Evolutionary conservation across 768 basidiomycete genomes (phyloP).

Genomic region (Panaeolus papilionaceus): DNA sequence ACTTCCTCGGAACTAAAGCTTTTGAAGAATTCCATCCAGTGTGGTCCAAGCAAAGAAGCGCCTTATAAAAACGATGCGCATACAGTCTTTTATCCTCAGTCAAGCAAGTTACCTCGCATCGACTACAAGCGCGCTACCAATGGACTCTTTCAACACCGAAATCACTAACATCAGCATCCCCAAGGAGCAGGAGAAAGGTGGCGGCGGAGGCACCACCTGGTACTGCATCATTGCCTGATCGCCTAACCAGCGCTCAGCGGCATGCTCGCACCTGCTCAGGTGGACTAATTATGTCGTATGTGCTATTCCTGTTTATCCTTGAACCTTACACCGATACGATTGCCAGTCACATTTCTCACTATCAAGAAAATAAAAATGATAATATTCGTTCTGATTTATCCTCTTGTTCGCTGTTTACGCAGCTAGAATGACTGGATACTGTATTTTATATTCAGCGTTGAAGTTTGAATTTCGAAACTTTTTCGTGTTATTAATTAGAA

Average conservation of each 20-base stretch:
- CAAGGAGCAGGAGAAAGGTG: neutral
- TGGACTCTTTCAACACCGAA: neutral
- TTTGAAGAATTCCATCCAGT: neutral
- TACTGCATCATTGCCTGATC: neutral
- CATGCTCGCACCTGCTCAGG: too few relatives aligned
- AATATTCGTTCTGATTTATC: too few relatives aligned
- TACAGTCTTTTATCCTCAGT: neutral
- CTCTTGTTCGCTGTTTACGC: too few relatives aligned
- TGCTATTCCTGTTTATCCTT: too few relatives aligned
- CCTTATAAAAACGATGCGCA: neutral
- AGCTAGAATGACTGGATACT: too few relatives aligned
- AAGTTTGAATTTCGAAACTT: too few relatives aligned
- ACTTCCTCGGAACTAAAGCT: neutral
- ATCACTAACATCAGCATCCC: neutral
- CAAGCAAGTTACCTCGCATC: neutral
- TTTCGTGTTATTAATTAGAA: too few relatives aligned
- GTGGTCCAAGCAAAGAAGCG: neutral
- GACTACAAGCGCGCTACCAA: neutral
- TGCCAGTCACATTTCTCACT: too few relatives aligned
- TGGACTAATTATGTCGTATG: too few relatives aligned
- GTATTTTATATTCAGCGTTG: too few relatives aligned
- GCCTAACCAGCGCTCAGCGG: neutral
- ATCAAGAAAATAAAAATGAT: too few relatives aligned
- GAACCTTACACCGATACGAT: too few relatives aligned
- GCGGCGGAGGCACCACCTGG: neutral